These are phyloP conservation scores for Epichloe sibirici DNA, from an alignment of 2,329 filamentous ascomycete genomes.

Conservation along the genomic window DNA sequence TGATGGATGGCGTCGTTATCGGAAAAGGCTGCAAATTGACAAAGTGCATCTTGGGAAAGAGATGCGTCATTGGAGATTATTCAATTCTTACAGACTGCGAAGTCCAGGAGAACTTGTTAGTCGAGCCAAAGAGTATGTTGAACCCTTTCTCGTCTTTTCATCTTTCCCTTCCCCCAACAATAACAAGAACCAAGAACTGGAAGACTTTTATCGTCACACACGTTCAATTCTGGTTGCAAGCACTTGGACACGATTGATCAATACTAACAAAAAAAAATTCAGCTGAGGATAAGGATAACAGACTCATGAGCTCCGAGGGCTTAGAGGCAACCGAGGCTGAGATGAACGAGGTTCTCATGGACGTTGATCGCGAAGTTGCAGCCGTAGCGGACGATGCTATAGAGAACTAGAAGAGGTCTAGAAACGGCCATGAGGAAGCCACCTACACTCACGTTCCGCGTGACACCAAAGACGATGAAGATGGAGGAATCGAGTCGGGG, in stretches of 20 bases:
- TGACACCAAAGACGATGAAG: too few relatives aligned
- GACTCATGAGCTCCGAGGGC: constrained; percentile 55
- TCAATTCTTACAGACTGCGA: constrained; percentile 78
- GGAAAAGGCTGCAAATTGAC: constrained; percentile 77
- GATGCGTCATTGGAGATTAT: constrained; percentile 72
- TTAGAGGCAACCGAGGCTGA: constrained; percentile 53
- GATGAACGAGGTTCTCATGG: constrained; percentile 39
- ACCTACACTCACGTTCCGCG: too few relatives aligned
- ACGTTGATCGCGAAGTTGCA: constrained; percentile 26
- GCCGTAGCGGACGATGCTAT: constrained; percentile 11
- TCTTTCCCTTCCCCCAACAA: neutral
- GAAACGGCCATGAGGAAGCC: too few relatives aligned
- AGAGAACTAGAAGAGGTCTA: constrained; percentile 4
- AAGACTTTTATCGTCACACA: neutral
- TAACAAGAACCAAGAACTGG: too few relatives aligned
- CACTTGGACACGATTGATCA: neutral
- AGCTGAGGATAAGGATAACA: constrained; percentile 57
- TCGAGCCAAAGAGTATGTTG: constrained; percentile 62
- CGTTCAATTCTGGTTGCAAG: neutral
- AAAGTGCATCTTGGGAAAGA: constrained; percentile 72
- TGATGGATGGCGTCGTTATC: constrained; percentile 86
- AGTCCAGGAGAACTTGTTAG: constrained; percentile 78
- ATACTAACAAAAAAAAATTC: constrained; percentile 3
- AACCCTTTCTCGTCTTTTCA: neutral
- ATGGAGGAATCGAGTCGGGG: too few relatives aligned